These are phyloP conservation scores for Bipolaris sorokiniana DNA, from an alignment of 2,329 filamentous ascomycete species.

Conservation along the genomic window DNA sequence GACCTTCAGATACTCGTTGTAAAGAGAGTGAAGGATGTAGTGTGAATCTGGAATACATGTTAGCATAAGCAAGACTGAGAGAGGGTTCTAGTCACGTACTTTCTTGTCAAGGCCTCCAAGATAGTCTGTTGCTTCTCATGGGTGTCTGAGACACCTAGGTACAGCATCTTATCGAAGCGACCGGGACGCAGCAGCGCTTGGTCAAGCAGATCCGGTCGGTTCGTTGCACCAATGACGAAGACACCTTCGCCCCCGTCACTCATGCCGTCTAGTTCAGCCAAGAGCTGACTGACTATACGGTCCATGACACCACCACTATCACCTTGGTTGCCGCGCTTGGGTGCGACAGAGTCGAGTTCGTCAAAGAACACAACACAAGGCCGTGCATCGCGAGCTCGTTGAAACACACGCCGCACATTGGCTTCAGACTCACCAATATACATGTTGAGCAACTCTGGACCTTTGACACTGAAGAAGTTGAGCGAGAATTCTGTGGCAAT, in stretches of 20 bases:
- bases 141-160: constrained; percentile 93
- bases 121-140: constrained; percentile 97
- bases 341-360: constrained; percentile 89
- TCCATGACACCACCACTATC: constrained; percentile 99
- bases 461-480: constrained; percentile 94
- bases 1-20: constrained; percentile 70
- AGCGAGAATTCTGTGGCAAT: constrained; percentile 93
- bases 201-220: constrained; percentile 90
- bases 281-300: constrained; percentile 89
- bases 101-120: constrained; percentile 89
- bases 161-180: constrained; percentile 98
- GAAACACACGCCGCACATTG: constrained; percentile 88
- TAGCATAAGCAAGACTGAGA: background rate
- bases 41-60: constrained; percentile 68
- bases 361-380: constrained; percentile 95
- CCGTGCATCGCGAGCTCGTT: constrained; percentile 81
- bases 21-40: constrained; percentile 82
- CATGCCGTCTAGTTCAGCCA: constrained; percentile 97
- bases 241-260: constrained; percentile 86
- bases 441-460: constrained; percentile 91
- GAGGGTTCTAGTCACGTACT: constrained; percentile 65
- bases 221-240: constrained; percentile 96
- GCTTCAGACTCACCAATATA: constrained; percentile 95
- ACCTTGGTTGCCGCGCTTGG: constrained; percentile 95
- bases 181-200: constrained; percentile 87